Evolutionary conservation across 306 rosid genomes (phyloP).

Genomic region (Trifolium dubium): DNA sequence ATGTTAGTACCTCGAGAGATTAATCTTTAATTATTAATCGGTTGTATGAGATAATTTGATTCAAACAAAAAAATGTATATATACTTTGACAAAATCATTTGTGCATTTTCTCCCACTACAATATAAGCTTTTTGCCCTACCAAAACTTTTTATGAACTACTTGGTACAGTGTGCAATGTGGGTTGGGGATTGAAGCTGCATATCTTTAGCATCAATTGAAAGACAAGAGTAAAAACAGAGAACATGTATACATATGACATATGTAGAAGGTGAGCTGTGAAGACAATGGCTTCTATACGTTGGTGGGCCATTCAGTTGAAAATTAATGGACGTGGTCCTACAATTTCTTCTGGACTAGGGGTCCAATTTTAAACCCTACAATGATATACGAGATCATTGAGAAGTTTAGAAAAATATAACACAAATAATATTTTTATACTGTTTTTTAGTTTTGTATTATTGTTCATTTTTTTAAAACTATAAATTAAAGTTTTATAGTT

Average conservation of each 20-base stretch:
- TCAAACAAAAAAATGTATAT: background rate
- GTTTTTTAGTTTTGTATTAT: too few species aligned
- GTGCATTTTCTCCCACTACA: background rate
- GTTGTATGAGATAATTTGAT: background rate
- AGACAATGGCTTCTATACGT: slow-evolving; percentile 6
- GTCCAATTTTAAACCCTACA: background rate
- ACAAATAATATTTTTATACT: background rate
- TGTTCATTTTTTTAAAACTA: too few species aligned
- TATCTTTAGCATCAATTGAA: background rate
- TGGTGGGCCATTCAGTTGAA: slow-evolving; percentile 4
- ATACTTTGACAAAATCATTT: background rate
- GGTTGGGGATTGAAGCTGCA: background rate
- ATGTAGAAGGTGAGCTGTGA: background rate
- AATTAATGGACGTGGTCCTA: slow-evolving; percentile 5
- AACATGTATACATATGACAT: background rate
- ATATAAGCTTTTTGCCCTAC: too few species aligned
- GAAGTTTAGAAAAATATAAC: too few species aligned
- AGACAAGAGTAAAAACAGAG: background rate
- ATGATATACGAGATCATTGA: too few species aligned
- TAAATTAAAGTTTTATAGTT: too few species aligned
- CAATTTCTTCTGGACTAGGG: background rate
- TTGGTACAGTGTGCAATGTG: background rate
- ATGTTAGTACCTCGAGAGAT: too few species aligned
- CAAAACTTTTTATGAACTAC: background rate
- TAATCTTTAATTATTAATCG: too few species aligned